Percentiles rank a stretch among this genome's conserved stretches.
Evolutionary conservation across 192 early-diverging fungal genomes (phyloP).

Genomic region (Helicostylum pulchrum): DNA sequence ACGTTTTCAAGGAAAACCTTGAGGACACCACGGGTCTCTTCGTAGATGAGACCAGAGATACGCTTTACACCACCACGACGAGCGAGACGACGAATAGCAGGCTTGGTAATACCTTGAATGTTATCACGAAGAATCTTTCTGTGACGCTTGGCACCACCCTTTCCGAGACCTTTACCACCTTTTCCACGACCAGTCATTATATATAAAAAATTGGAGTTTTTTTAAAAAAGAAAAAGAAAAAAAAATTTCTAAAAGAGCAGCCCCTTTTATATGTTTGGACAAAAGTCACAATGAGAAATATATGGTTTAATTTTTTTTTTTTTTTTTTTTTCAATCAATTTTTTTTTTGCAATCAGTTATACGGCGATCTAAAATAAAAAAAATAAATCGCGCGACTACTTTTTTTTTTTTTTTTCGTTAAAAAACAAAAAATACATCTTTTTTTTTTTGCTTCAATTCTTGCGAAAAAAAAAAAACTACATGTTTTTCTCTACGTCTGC

Average conservation of each 20-base stretch:
- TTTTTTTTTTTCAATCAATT: neutral
- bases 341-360: neutral
- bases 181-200: conserved; percentile 95
- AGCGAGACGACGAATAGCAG: conserved; percentile 91
- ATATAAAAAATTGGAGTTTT: neutral
- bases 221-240: conserved; percentile 1
- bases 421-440: no score
- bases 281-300: conserved; percentile 11
- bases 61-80: conserved; percentile 99
- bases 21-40: conserved; percentile 96
- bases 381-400: no score
- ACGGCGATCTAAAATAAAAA: neutral
- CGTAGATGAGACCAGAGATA: conserved; percentile 97
- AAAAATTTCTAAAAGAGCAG: neutral
- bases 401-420: no score
- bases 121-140: conserved; percentile 99
- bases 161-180: conserved; percentile 99
- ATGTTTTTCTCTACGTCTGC: no score
- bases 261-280: conserved; percentile 15
- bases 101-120: conserved; percentile 60
- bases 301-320: conserved; percentile 3
- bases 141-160: conserved; percentile 99
- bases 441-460: no score
- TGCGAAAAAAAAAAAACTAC: no score
- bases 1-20: conserved; percentile 99